phyloP scores from a whole-genome alignment of 2,329 filamentous ascomycete genomes.

The Herpotrichia juniperi region DNA sequence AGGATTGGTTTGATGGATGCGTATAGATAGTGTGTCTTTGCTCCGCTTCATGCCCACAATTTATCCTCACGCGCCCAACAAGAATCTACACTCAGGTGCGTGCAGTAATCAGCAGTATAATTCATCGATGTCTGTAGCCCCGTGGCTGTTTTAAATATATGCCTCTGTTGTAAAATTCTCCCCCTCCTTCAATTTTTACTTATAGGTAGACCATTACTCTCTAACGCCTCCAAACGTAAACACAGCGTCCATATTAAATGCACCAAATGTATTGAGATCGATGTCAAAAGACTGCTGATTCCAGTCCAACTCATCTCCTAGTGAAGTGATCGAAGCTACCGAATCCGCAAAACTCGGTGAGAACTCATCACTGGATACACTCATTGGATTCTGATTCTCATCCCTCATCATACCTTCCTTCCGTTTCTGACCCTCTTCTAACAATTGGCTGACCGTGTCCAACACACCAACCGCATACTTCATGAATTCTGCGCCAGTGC shows the following conservation, averaged over 20 bases:
- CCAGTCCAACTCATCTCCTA: background rate
- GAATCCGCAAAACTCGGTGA: background rate
- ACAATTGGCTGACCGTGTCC: background rate
- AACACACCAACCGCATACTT: constrained; percentile 29
- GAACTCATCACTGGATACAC: background rate
- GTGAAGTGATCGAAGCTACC: background rate
- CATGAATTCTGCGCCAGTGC: constrained; percentile 47
- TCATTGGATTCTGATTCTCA: background rate
- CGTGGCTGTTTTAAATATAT: no score
- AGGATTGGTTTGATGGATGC: no score
- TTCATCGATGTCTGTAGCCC: no score
- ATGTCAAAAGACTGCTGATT: background rate
- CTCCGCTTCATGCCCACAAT: no score
- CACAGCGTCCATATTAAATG: background rate
- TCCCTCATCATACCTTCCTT: background rate
- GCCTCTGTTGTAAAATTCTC: no score
- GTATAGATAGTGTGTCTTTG: no score
- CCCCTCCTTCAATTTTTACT: no score
- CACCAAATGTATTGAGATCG: background rate
- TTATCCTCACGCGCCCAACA: no score
- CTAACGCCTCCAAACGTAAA: background rate
- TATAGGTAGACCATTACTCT: no score
- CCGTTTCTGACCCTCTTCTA: background rate
- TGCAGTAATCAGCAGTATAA: no score
- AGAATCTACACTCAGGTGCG: no score